Percentiles rank a stretch among this genome's conserved stretches.
Evolutionary conservation across 139 green algal genomes (phyloP).

Genomic region (Coelastrella sp.): DNA sequence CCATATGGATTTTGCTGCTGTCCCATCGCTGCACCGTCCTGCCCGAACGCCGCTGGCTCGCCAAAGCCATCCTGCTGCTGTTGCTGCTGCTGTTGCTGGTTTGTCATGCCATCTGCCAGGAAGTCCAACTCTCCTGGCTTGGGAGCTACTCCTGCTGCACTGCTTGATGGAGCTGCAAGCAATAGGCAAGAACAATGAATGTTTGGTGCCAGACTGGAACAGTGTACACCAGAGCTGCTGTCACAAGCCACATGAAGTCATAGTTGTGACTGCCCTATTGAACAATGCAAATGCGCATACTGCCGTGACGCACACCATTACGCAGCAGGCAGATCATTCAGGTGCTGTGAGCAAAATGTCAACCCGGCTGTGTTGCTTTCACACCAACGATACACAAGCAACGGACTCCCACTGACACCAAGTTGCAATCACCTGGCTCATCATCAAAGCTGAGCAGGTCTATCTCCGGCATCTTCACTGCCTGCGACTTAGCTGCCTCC

Average conservation of each 20-base stretch:
- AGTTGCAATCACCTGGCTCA: background rate
- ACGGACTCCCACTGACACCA: background rate
- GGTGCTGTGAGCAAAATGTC: too few relatives aligned
- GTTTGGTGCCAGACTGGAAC: too few relatives aligned
- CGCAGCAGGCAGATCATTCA: too few relatives aligned
- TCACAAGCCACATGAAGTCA: too few relatives aligned
- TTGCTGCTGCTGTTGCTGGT: slow-evolving; percentile 15
- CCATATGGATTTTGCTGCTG: slow-evolving; percentile 3
- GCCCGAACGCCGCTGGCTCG: slow-evolving; percentile 42
- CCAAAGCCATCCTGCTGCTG: slow-evolving; percentile 45
- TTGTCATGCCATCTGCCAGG: slow-evolving; percentile 43
- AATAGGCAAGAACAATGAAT: background rate
- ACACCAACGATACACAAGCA: too few relatives aligned
- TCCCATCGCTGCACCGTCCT: background rate
- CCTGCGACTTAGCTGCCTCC: background rate
- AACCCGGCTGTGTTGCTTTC: too few relatives aligned
- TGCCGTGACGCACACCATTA: too few relatives aligned
- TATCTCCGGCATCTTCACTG: background rate
- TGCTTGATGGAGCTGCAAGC: slow-evolving; percentile 2
- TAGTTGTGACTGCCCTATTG: too few relatives aligned
- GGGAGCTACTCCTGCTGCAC: background rate
- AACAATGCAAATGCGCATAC: too few relatives aligned
- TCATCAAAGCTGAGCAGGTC: slow-evolving; percentile 53
- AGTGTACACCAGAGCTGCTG: too few relatives aligned
- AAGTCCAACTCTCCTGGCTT: slow-evolving; percentile 44